These are phyloP conservation scores for Potentilla sterilis DNA, from an alignment of 306 rosid species.

Conservation along the genomic window DNA sequence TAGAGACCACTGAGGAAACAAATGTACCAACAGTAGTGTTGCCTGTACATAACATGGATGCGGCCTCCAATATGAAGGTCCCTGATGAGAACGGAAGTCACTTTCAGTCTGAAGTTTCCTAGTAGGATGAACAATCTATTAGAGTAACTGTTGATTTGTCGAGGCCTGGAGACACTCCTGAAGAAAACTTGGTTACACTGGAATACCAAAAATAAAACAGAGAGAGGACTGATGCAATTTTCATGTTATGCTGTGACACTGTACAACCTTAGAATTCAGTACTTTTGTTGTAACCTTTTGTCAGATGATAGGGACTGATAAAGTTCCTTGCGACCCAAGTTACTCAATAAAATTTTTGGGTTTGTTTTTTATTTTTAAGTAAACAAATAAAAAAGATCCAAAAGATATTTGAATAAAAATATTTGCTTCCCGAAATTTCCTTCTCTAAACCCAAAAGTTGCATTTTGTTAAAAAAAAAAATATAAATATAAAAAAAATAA, in stretches of 20 bases:
- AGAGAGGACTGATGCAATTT: background rate
- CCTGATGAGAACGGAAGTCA: slow-evolving; percentile 7
- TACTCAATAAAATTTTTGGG: no score
- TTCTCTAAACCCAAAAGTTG: no score
- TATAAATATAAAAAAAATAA: no score
- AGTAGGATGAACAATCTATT: background rate
- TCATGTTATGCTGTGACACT: background rate
- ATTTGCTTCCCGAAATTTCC: no score
- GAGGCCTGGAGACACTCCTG: background rate
- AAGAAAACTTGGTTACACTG: background rate
- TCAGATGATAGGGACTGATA: background rate
- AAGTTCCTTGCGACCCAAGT: no score
- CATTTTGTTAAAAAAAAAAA: no score
- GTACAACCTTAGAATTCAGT: background rate
- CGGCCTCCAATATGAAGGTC: background rate
- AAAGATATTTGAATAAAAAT: no score
- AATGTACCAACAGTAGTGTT: slow-evolving; percentile 23
- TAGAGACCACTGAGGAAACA: slow-evolving; percentile 6
- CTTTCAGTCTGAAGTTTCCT: background rate
- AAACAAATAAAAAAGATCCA: no score
- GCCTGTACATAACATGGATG: background rate
- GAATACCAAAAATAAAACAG: background rate
- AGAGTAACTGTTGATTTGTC: background rate
- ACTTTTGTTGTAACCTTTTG: background rate
- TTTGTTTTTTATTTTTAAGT: no score